A percentile compares a stretch with the other conserved stretches of the same genome.
phyloP scores from a whole-genome alignment of 2,329 filamentous ascomycete genomes.

The Curvularia sp. region DNA sequence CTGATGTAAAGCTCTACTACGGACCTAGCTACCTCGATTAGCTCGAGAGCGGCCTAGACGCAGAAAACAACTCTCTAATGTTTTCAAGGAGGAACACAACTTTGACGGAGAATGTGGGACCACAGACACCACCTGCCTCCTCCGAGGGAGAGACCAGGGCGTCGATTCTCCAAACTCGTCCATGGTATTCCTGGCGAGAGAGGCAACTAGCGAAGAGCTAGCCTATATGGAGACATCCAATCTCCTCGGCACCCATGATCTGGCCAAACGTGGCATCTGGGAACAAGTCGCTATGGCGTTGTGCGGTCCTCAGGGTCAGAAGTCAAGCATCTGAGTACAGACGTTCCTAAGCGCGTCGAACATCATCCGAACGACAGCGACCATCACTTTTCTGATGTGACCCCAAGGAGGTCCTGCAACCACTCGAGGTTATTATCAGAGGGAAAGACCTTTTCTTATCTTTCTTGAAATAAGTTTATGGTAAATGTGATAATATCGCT shows the following conservation, averaged over 20 bases:
- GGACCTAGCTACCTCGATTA: slow-evolving; percentile 2
- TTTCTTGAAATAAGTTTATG: too few relatives aligned
- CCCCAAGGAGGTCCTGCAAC: too few relatives aligned
- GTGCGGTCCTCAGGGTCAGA: slow-evolving; percentile 7
- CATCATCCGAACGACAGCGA: slow-evolving; percentile 4
- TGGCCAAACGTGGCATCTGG: slow-evolving; percentile 5
- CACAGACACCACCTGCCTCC: slow-evolving; percentile 1
- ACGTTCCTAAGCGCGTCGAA: slow-evolving; percentile 1
- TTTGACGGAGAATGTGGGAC: slow-evolving; percentile 4
- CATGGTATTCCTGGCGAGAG: not conserved
- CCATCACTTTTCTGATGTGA: too few relatives aligned
- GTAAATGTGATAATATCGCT: too few relatives aligned
- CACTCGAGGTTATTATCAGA: too few relatives aligned
- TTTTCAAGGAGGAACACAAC: slow-evolving; percentile 1
- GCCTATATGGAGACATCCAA: slow-evolving; percentile 3
- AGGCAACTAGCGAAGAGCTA: slow-evolving; percentile 1
- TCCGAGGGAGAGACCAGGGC: slow-evolving; percentile 5
- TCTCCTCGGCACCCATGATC: slow-evolving; percentile 7
- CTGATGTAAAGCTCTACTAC: slow-evolving; percentile 3
- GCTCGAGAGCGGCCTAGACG: slow-evolving; percentile 1
- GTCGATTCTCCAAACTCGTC: slow-evolving; percentile 4
- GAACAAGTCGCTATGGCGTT: slow-evolving; percentile 2
- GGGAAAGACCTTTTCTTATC: too few relatives aligned
- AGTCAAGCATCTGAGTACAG: slow-evolving; percentile 7
- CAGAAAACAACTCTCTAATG: slow-evolving; percentile 2